A percentile compares a stretch with the other conserved stretches of the same genome.
Conservation (phyloP, 176 grass and related monocot species). For the Zea mays region DNA sequence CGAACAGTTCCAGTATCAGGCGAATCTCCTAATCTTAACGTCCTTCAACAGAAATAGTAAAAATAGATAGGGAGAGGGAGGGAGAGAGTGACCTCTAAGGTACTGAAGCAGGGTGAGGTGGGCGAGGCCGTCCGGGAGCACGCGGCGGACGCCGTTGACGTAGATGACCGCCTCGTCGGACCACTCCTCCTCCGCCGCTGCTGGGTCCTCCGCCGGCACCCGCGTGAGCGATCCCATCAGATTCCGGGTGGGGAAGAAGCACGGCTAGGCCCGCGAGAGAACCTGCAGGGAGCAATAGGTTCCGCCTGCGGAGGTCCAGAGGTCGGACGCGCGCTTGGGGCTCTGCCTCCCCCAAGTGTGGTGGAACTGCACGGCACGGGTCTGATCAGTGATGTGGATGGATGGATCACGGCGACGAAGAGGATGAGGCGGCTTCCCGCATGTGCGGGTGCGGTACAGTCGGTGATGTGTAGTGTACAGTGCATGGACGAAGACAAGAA, state of each 20-base stretch:
- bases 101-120: constrained; percentile 95
- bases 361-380: background rate
- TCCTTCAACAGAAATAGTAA: background rate
- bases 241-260: background rate
- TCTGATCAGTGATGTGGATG: background rate
- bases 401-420: no score
- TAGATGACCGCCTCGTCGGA: constrained; percentile 80
- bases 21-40: background rate
- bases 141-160: constrained; percentile 84
- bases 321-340: constrained; percentile 5
- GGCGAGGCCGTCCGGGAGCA: constrained; percentile 81
- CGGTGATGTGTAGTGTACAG: no score
- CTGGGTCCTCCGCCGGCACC: constrained; percentile 43
- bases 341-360: background rate
- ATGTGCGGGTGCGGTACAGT: no score
- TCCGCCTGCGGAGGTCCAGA: background rate
- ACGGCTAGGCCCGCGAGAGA: background rate
- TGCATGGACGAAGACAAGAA: no score
- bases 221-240: constrained; percentile 75
- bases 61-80: background rate
- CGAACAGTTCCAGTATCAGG: background rate
- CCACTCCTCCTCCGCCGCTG: constrained; percentile 52
- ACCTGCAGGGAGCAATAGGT: background rate
- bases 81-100: constrained; percentile 59
- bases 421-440: no score